Percentiles rank a stretch among this genome's conserved stretches.
These are phyloP conservation scores for Maudiozyma pseudohumilis DNA, from an alignment of 805 yeast genomes.

Conservation along the genomic window DNA sequence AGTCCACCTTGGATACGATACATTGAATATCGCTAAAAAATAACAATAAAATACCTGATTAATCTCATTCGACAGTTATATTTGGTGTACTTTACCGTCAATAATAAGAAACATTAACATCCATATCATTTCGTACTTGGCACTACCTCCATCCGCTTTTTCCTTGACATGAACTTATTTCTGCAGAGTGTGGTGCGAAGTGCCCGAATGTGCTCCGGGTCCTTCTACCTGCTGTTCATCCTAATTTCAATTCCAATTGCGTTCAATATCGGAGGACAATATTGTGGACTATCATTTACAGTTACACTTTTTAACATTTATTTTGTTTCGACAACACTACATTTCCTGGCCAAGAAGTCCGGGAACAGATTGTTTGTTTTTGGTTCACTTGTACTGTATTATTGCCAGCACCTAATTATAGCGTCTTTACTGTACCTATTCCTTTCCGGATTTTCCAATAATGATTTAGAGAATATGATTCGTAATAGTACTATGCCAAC, in stretches of 20 bases:
- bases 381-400: slow-evolving; percentile 43
- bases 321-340: slow-evolving; percentile 60
- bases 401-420: slow-evolving; percentile 70
- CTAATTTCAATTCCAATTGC: slow-evolving; percentile 83
- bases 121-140: too few species aligned
- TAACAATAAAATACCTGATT: too few species aligned
- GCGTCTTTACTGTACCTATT: slow-evolving; percentile 73
- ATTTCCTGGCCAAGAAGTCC: slow-evolving; percentile 37
- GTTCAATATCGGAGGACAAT: slow-evolving; percentile 85
- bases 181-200: slow-evolving; percentile 16
- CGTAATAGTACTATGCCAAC: slow-evolving; percentile 17
- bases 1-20: too few species aligned
- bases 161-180: background rate
- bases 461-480: slow-evolving; percentile 17
- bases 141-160: too few species aligned
- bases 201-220: slow-evolving; percentile 34
- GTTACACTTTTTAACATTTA: slow-evolving; percentile 63
- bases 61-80: too few species aligned
- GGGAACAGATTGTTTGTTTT: slow-evolving; percentile 16
- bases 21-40: too few species aligned
- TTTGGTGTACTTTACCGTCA: too few species aligned
- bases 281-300: slow-evolving; percentile 81
- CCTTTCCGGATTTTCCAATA: slow-evolving; percentile 41
- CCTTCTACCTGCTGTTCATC: slow-evolving; percentile 56
- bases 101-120: too few species aligned